A percentile compares a stretch with the other conserved stretches of the same genome.
Evolutionary conservation across 495 filamentous ascomycete species (phyloP).

Genomic region (Articulospora tetracladia): DNA sequence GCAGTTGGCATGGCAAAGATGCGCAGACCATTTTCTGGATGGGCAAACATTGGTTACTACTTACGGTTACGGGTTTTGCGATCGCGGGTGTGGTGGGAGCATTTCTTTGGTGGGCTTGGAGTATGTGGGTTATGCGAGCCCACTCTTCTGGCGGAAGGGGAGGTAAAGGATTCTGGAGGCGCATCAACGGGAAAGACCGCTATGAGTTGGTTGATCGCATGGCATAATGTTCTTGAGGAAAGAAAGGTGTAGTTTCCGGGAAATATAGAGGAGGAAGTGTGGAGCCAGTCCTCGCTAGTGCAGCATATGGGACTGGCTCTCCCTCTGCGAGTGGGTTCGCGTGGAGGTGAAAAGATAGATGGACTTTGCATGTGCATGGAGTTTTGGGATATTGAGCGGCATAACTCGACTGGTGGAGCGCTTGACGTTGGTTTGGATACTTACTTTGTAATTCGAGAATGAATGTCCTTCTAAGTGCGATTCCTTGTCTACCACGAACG

Average conservation of each 20-base stretch:
- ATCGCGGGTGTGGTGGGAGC: constrained; percentile 55
- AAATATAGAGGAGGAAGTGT: constrained; percentile 1
- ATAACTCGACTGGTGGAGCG: background rate
- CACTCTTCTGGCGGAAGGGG: background rate
- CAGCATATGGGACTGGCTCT: constrained; percentile 20
- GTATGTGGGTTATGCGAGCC: constrained; percentile 23
- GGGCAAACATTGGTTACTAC: constrained; percentile 68
- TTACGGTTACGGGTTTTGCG: constrained; percentile 61
- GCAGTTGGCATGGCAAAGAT: constrained; percentile 74
- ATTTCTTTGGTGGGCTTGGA: constrained; percentile 47
- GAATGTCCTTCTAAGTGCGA: background rate
- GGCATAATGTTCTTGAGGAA: constrained; percentile 7
- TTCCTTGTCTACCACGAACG: background rate
- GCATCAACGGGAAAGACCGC: constrained; percentile 17
- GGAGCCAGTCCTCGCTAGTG: constrained; percentile 23
- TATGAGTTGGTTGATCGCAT: constrained; percentile 27
- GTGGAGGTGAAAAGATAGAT: too few relatives aligned
- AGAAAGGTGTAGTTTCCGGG: background rate
- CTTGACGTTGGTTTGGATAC: background rate
- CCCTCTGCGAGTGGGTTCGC: background rate
- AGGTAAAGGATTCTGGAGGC: constrained; percentile 17
- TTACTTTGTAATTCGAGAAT: too few relatives aligned
- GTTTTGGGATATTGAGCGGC: background rate
- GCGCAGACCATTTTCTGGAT: constrained; percentile 80
- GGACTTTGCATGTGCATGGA: background rate